A percentile compares a stretch with the other conserved stretches of the same genome.
These are phyloP conservation scores for Iberis amara DNA, from an alignment of 441 rosid genomes.

Conservation along the genomic window DNA sequence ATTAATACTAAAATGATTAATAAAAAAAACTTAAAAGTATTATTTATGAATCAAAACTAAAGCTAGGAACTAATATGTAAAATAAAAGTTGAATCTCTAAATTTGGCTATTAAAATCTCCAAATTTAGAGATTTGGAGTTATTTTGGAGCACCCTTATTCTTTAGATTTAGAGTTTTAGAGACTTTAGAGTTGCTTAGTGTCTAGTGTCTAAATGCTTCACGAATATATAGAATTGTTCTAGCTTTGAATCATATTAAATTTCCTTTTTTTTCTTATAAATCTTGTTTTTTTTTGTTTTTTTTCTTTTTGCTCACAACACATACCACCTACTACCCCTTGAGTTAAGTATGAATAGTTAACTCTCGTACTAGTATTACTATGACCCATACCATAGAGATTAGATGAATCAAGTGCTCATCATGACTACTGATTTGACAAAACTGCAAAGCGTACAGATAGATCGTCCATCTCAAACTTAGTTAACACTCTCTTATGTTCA, in stretches of 20 bases:
- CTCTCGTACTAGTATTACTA: conserved; percentile 9
- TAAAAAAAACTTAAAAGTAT: too few relatives aligned
- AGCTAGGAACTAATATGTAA: too few relatives aligned
- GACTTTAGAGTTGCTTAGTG: too few relatives aligned
- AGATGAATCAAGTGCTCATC: conserved; percentile 17
- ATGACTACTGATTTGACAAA: conserved; percentile 17
- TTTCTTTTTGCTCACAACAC: conserved; percentile 2
- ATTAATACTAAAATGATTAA: too few relatives aligned
- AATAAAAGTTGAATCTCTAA: too few relatives aligned
- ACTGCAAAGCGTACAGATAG: conserved; percentile 4
- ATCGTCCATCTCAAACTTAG: not conserved
- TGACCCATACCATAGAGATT: conserved; percentile 7
- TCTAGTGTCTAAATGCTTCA: too few relatives aligned
- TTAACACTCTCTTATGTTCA: not conserved
- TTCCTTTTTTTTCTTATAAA: not conserved
- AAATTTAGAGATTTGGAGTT: too few relatives aligned
- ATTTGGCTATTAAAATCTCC: too few relatives aligned
- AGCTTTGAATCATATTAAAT: not conserved
- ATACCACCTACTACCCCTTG: conserved; percentile 4
- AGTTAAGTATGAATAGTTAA: conserved; percentile 18
- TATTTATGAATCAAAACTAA: too few relatives aligned
- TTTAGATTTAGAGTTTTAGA: too few relatives aligned
- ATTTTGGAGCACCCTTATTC: too few relatives aligned
- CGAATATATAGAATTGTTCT: not conserved
- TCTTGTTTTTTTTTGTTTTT: too few relatives aligned